These are phyloP conservation scores for Microcos paniculata DNA, from an alignment of 345 rosid genomes.

Conservation along the genomic window DNA sequence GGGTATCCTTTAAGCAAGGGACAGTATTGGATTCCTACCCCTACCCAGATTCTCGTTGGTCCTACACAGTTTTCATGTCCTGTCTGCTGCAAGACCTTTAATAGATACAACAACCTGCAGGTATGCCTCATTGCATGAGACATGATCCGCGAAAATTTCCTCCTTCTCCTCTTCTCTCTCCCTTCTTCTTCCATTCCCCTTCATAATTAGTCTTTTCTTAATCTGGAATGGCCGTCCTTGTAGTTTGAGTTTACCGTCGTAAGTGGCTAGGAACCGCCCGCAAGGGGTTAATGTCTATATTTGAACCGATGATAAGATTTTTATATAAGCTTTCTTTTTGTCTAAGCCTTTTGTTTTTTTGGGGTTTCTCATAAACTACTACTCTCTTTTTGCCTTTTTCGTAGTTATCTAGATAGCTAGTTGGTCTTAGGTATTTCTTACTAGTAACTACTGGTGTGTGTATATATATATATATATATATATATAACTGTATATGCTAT, in stretches of 20 bases:
- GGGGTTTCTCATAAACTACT: background rate
- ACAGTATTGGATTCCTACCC: conserved; percentile 64
- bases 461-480: too few species aligned
- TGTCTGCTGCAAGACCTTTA: conserved; percentile 56
- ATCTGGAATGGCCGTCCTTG: too few species aligned
- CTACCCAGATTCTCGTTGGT: conserved; percentile 62
- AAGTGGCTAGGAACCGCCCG: background rate
- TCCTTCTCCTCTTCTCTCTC: background rate
- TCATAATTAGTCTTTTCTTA: too few species aligned
- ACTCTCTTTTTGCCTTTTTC: background rate
- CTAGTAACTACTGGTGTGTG: background rate
- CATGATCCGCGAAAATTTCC: background rate
- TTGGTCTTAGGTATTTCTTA: background rate
- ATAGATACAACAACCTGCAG: conserved; percentile 66
- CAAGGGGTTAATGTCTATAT: background rate
- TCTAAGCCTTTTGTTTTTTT: background rate
- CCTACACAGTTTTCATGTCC: conserved; percentile 60
- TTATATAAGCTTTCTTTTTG: background rate
- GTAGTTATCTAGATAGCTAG: background rate
- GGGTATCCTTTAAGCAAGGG: conserved; percentile 30
- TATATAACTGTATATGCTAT: too few species aligned
- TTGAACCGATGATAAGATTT: background rate
- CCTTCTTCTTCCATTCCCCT: background rate
- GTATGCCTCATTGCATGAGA: conserved; percentile 24
- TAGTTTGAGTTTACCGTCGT: background rate